Evolutionary conservation across 2,329 filamentous ascomycete genomes (phyloP).

Genomic region (Arthrobotrys pseudoclavata): DNA sequence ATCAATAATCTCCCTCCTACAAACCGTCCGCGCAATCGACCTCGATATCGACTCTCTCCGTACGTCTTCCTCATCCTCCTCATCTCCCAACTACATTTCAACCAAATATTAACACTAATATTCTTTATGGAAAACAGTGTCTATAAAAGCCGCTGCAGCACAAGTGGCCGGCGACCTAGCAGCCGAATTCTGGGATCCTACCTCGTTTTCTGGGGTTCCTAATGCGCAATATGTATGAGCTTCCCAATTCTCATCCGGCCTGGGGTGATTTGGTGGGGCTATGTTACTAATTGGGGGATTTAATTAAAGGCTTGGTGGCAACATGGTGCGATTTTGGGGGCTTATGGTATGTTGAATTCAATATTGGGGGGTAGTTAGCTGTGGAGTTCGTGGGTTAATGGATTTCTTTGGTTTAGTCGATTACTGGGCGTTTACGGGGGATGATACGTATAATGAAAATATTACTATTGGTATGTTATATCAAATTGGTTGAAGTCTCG

Average conservation of each 20-base stretch:
- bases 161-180: slow-evolving; percentile 44
- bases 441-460: slow-evolving; percentile 78
- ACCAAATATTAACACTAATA: neutral
- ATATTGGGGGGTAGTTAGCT: neutral
- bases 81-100: neutral
- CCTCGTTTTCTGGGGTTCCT: slow-evolving; percentile 41
- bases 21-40: slow-evolving; percentile 34
- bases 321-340: slow-evolving; percentile 45
- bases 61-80: neutral
- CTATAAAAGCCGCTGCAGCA: slow-evolving; percentile 50
- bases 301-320: slow-evolving; percentile 44
- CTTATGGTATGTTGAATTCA: slow-evolving; percentile 24
- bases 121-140: slow-evolving; percentile 7
- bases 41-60: slow-evolving; percentile 38
- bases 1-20: neutral
- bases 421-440: slow-evolving; percentile 87
- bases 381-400: neutral
- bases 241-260: neutral
- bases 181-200: slow-evolving; percentile 49
- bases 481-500: too few relatives aligned
- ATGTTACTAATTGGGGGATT: neutral
- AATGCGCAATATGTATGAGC: slow-evolving; percentile 23
- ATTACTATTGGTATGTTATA: slow-evolving; percentile 75
- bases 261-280: neutral
- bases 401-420: slow-evolving; percentile 70